These are phyloP conservation scores for Echinosphaeria canescens DNA, from an alignment of 2,329 filamentous ascomycete genomes.

Conservation along the genomic window DNA sequence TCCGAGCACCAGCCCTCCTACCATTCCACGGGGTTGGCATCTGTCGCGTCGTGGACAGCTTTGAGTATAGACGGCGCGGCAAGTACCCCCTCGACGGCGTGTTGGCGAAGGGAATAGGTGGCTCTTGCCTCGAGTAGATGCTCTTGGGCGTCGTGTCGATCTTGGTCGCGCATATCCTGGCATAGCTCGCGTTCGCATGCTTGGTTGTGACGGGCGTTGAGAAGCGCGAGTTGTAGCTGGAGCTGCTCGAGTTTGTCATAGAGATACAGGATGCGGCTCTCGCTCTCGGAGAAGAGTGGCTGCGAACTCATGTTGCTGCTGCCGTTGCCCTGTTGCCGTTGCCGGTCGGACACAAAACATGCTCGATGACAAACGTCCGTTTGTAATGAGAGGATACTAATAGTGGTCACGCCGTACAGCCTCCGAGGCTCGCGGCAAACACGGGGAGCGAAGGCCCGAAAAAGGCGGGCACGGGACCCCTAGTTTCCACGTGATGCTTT, in stretches of 20 bases:
- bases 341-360: too few species aligned
- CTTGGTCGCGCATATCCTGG: background rate
- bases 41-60: slow-evolving; percentile 48
- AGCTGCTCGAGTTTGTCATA: slow-evolving; percentile 53
- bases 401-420: too few species aligned
- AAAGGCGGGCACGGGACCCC: too few species aligned
- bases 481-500: too few species aligned
- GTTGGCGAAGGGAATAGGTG: slow-evolving; percentile 45
- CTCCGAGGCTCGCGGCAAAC: too few species aligned
- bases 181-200: slow-evolving; percentile 2
- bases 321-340: too few species aligned
- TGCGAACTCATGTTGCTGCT: too few species aligned
- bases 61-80: slow-evolving; percentile 57
- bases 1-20: slow-evolving; percentile 15
- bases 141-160: slow-evolving; percentile 31
- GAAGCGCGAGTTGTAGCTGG: slow-evolving; percentile 46
- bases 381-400: too few species aligned
- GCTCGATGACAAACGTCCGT: too few species aligned
- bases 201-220: background rate
- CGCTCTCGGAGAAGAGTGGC: slow-evolving; percentile 47
- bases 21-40: slow-evolving; percentile 46
- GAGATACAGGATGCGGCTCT: slow-evolving; percentile 43
- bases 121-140: slow-evolving; percentile 51
- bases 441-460: too few species aligned
- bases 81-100: slow-evolving; percentile 45